A percentile compares a stretch with the other conserved stretches of the same genome.
Conservation (phyloP, 495 filamentous ascomycete genomes). For the Gamarada debralockiae region DNA sequence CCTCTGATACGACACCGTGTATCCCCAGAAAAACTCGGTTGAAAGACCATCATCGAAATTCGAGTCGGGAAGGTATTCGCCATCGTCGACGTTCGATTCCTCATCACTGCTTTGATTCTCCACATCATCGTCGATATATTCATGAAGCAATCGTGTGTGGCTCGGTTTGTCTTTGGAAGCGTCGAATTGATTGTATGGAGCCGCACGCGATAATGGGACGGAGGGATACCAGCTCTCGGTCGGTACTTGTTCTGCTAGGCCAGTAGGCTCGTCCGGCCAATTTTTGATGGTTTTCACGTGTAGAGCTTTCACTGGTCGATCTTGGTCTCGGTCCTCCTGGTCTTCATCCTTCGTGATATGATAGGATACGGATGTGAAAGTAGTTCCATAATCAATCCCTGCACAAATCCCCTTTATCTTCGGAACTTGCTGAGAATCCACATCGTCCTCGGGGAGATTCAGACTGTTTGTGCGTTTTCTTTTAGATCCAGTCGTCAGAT, state of each 20-base stretch:
- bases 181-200: neutral
- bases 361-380: conserved; percentile 9
- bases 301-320: neutral
- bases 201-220: neutral
- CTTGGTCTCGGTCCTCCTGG: neutral
- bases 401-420: too few species aligned
- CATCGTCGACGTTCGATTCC: neutral
- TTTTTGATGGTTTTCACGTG: conserved; percentile 5
- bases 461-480: neutral
- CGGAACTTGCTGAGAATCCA: too few species aligned
- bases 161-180: neutral
- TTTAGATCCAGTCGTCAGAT: too few species aligned
- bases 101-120: neutral
- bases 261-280: conserved; percentile 3
- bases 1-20: conserved; percentile 4
- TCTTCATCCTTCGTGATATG: too few species aligned
- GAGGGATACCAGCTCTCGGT: conserved; percentile 12
- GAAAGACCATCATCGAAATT: too few species aligned
- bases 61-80: neutral
- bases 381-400: conserved; percentile 14
- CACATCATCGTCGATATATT: too few species aligned
- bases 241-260: conserved; percentile 1
- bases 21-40: conserved; percentile 8
- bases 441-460: neutral
- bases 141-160: too few species aligned